Evolutionary conservation across 2,329 filamentous ascomycete species (phyloP), one percentile per base, ranked within the genome.

Genomic region (Hortaea sp.): DNA sequence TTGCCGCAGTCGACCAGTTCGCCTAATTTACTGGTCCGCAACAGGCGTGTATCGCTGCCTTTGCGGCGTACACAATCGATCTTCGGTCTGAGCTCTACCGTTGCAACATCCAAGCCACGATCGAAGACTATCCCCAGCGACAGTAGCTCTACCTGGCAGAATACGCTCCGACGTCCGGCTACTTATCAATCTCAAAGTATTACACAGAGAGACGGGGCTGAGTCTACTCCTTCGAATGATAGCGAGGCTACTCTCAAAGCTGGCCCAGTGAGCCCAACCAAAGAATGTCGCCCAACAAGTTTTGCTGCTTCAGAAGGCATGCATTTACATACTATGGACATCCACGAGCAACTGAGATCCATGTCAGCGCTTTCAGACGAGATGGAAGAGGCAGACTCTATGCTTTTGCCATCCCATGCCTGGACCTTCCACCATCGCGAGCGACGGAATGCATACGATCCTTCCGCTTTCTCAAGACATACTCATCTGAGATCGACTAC

Each of bases 341-440:
- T 72, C 29, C 69, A 66, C 2, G 64, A 69, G 43, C 68, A 70
- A 53, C 55, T 72, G 10, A 67, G 69, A 5, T 69, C 66, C 5
- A 62, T 63, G 11, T 71, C 68, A 3, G 55, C 64, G 9, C 62
- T 66, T 3, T 69, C 66, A n/a, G 41, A 39, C 11, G 49, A 52
- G 30, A 34, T 41, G 3, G 41, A 45, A 7, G 53, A 53, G 47
- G 49, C 31, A 37, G 39, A 50, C 27, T 39, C 37, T n/a, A 28
- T 13, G 37, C 30, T 44, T 27, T 27, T 12, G 29, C 38, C 34
- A 37, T 39, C 11, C 45, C 41, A 52, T 12, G 39, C 43, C 1
- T 57, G 54, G 54, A 51, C 41, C 30, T 52, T 52, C 29, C 53
- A 56, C 32, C 43, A 32, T 7, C 46, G 52, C 29, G 49, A 53